Conservation (phyloP, 2,329 filamentous ascomycete genomes). For the Diaporthe amygdali region DNA sequence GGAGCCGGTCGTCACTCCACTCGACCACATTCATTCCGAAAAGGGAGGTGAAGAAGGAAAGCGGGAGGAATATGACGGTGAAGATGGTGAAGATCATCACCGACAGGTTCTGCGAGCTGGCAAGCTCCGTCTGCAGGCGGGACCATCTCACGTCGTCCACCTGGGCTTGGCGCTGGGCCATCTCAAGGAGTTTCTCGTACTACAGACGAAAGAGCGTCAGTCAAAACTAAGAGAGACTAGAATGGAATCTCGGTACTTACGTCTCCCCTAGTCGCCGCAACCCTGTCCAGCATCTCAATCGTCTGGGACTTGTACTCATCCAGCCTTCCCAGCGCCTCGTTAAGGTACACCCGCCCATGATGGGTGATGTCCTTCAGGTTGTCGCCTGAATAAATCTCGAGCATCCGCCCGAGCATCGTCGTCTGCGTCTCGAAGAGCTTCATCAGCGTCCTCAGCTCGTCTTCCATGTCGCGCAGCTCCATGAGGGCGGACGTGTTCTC, state of each 20-base stretch:
- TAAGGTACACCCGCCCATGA: slow-evolving; percentile 56
- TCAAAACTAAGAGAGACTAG: no score
- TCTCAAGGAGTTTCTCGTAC: slow-evolving; percentile 70
- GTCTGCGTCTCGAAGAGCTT: slow-evolving; percentile 64
- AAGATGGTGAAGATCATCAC: slow-evolving; percentile 71
- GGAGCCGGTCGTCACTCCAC: slow-evolving; percentile 57
- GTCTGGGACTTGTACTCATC: slow-evolving; percentile 60
- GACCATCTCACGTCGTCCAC: slow-evolving; percentile 70
- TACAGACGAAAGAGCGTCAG: slow-evolving; percentile 41
- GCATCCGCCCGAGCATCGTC: slow-evolving; percentile 53
- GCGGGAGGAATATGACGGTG: slow-evolving; percentile 66
- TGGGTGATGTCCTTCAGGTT: slow-evolving; percentile 47
- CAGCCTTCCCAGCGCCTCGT: slow-evolving; percentile 56
- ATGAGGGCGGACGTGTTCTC: slow-evolving; percentile 67
- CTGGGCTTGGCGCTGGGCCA: slow-evolving; percentile 70
- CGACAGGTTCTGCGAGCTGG: slow-evolving; percentile 64
- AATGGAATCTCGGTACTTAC: slow-evolving; percentile 36
- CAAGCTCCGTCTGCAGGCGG: slow-evolving; percentile 66
- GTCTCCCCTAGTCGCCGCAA: slow-evolving; percentile 62
- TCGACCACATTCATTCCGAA: slow-evolving; percentile 70
- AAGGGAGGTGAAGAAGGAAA: slow-evolving; percentile 69
- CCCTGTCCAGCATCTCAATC: slow-evolving; percentile 63
- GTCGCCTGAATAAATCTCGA: slow-evolving; percentile 45
- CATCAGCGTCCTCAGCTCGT: slow-evolving; percentile 63
- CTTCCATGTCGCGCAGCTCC: slow-evolving; percentile 68